These are phyloP conservation scores for Simplicillium aogashimaense DNA, from an alignment of 2,329 filamentous ascomycete species.

Conservation along the genomic window DNA sequence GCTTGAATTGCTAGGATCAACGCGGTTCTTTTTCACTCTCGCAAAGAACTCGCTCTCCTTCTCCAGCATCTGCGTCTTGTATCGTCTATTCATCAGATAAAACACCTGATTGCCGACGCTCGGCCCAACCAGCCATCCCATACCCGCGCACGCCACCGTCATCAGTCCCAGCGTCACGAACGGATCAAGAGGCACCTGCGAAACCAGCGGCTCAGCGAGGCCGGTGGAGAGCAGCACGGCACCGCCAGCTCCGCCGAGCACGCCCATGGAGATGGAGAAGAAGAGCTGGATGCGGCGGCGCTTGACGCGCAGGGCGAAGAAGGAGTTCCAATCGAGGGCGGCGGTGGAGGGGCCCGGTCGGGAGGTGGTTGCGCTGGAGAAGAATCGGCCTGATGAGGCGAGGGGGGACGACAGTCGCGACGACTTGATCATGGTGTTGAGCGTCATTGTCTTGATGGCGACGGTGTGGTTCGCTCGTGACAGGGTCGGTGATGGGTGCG, in stretches of 20 bases:
- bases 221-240: constrained; percentile 59
- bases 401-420: constrained; percentile 5
- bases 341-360: constrained; percentile 11
- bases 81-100: constrained; percentile 61
- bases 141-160: constrained; percentile 64
- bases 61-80: constrained; percentile 63
- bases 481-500: no score
- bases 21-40: constrained; percentile 82
- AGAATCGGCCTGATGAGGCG: constrained; percentile 10
- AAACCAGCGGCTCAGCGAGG: constrained; percentile 61
- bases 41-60: constrained; percentile 94
- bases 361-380: constrained; percentile 7
- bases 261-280: constrained; percentile 59
- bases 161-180: constrained; percentile 76
- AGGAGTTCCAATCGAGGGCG: constrained; percentile 74
- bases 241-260: constrained; percentile 51
- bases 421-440: constrained; percentile 8
- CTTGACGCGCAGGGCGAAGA: constrained; percentile 81
- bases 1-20: constrained; percentile 82
- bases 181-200: constrained; percentile 74
- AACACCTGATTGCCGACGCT: constrained; percentile 73
- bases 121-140: constrained; percentile 83
- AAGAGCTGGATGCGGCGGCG: constrained; percentile 75
- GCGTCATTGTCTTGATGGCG: no score
- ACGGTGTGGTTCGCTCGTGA: neutral